A percentile compares a stretch with the other conserved stretches of the same genome.
These are phyloP conservation scores for Lecanosticta acicola DNA, from an alignment of 2,329 filamentous ascomycete genomes.

Conservation along the genomic window DNA sequence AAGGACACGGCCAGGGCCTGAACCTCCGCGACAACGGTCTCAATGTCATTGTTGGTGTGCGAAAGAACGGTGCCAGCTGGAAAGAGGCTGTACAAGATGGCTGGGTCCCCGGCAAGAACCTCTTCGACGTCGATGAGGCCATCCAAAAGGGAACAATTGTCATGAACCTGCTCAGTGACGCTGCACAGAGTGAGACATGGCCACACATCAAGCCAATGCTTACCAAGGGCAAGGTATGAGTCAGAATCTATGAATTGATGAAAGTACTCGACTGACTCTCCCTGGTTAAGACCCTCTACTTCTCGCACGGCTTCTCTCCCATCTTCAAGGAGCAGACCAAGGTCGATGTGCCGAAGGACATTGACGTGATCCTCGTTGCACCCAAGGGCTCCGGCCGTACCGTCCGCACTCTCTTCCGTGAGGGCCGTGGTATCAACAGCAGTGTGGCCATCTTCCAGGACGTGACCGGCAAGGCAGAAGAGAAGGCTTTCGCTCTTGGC, in stretches of 20 bases:
- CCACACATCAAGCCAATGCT: conserved; percentile 95
- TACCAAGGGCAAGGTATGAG: conserved; percentile 88
- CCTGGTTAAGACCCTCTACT: conserved; percentile 82
- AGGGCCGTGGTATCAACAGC: conserved; percentile 99
- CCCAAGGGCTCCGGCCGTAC: conserved; percentile 99
- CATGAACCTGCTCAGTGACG: conserved; percentile 99
- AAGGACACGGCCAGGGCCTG: conserved; percentile 97
- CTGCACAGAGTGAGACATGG: conserved; percentile 98
- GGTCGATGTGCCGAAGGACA: conserved; percentile 89
- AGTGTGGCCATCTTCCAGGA: conserved; percentile 98
- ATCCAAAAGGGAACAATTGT: conserved; percentile 88
- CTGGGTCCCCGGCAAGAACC: conserved; percentile 97
- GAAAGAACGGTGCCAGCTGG: conserved; percentile 97
- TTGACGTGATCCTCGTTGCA: conserved; percentile 98
- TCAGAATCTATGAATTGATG: not conserved
- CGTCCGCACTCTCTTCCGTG: conserved; percentile 96
- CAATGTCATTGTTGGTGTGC: conserved; percentile 97
- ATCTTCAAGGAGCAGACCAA: conserved; percentile 99
- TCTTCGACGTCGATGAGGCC: conserved; percentile 96
- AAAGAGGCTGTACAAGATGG: conserved; percentile 95
- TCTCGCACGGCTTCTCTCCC: conserved; percentile 99
- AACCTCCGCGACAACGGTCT: conserved; percentile 99
- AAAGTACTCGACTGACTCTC: not conserved
- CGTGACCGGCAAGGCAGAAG: conserved; percentile 94
- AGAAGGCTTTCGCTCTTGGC: conserved; percentile 94